Conservation (phyloP, 768 basidiomycete genomes). For the Gelatoporia subvermispora region DNA sequence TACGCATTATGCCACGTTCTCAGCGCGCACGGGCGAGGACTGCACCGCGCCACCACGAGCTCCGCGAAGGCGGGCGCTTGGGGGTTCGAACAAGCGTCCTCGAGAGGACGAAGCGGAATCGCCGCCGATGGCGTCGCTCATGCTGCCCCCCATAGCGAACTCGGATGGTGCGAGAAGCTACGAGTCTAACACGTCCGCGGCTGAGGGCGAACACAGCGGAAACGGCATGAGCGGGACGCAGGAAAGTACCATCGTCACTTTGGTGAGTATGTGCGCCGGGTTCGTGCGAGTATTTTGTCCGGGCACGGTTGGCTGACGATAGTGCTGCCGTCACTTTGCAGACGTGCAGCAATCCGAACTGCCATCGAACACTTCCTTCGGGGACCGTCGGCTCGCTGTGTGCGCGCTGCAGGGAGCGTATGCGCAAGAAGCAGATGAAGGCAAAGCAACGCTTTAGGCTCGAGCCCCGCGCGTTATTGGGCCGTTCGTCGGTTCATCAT, state of each 20-base stretch:
- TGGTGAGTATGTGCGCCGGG: too few species aligned
- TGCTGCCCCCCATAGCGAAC: background rate
- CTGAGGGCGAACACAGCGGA: too few species aligned
- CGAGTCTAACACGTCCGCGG: too few species aligned
- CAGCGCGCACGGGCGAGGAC: slow-evolving; percentile 7
- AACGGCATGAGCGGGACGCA: too few species aligned
- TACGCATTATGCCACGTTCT: slow-evolving; percentile 5
- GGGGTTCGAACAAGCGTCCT: background rate
- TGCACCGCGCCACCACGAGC: background rate
- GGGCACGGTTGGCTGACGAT: too few species aligned
- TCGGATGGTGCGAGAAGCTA: background rate
- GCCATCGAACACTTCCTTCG: slow-evolving; percentile 31
- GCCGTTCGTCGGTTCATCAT: too few species aligned
- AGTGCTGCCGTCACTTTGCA: background rate
- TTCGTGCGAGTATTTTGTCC: too few species aligned
- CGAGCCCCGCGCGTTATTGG: slow-evolving; percentile 3
- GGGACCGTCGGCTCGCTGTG: slow-evolving; percentile 31
- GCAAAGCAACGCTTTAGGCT: slow-evolving; percentile 42
- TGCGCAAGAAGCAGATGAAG: slow-evolving; percentile 42
- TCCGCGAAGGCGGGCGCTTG: background rate
- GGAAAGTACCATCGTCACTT: too few species aligned
- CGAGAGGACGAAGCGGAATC: background rate
- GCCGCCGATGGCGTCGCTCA: background rate
- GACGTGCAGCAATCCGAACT: slow-evolving; percentile 31
- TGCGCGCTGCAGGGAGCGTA: slow-evolving; percentile 36